Base-by-base conservation (phyloP, 1,284 basidiomycete genomes). In the Apiotrichum veenhuisii region DNA sequence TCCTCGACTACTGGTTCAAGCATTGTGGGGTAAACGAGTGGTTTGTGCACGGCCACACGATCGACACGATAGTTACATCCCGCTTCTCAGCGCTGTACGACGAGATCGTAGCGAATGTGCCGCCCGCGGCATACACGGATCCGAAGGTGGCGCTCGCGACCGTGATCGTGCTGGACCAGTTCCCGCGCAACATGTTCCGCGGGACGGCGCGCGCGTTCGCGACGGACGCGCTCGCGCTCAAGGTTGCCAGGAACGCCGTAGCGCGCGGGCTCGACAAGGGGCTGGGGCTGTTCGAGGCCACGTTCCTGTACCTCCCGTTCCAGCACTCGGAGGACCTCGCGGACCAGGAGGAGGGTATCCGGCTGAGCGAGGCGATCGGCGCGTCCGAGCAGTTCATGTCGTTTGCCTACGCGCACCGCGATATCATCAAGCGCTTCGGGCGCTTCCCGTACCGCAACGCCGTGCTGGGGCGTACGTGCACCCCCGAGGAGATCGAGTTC, bases 171-270 rank as follows among this genome's bases (percentile, higher is more conserved):
- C 48, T 49, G 40, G 55, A 57, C 46, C 55, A 57, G 46, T 43
- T 52, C 22, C 42, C 55, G 17, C 55, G 55, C 25, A 57, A 57
- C 55, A 48, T 57, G 50, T 57, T 53, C 46, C 50, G 55, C 46
- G 12, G 17, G 20, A 43, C 40, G 9, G 20, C 55, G 7, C 17
- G n/a, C 5, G 55, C 55, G n/a, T 57, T 52, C 25, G 40, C 40
- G 33, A 53, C 55, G n/a, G 55, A 57, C 46, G 33, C 36, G n/a
- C 18, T 33, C 8, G 55, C 55, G 23, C 51, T 57, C 22, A 40
- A 38, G 2, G 11, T 53, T 10, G 20, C 40, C 15, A 52, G 50
- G 46, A 33, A 52, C 26, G 55, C 51, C 22, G 50, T 57, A 23
- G 50, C 50, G 8, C 33, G 18, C 20, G 55, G 55, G 3, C 37